Conservation (phyloP, 2,329 filamentous ascomycete genomes). For the Ambrosiella beaveri region DNA sequence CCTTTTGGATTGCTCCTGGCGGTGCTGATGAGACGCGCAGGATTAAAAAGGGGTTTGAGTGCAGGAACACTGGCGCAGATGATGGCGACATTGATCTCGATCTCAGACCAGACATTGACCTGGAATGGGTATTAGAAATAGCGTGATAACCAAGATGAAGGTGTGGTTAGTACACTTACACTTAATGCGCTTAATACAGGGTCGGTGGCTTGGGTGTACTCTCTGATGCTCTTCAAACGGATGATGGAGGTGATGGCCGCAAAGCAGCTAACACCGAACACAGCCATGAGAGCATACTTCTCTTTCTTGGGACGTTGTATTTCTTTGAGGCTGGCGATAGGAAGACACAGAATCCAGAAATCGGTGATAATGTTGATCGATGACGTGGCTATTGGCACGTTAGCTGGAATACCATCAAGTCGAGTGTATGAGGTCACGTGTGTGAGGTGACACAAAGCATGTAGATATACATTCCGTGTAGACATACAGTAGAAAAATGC, state of each 20-base stretch:
- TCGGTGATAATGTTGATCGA: conserved; percentile 31
- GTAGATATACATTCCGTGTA: too few relatives aligned
- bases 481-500: conserved; percentile 25
- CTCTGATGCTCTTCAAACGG: conserved; percentile 24
- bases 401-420: background rate
- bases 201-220: conserved; percentile 22
- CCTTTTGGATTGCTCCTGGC: background rate
- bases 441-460: background rate
- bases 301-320: conserved; percentile 31
- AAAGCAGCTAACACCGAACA: conserved; percentile 26
- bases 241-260: conserved; percentile 23
- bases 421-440: background rate
- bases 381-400: conserved; percentile 21
- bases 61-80: conserved; percentile 32
- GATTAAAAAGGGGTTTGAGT: conserved; percentile 30
- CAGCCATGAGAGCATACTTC: conserved; percentile 30
- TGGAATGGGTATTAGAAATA: background rate
- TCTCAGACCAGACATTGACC: conserved; percentile 28
- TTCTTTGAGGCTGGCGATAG: conserved; percentile 26
- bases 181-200: conserved; percentile 17
- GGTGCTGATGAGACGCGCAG: conserved; percentile 15
- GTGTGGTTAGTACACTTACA: conserved; percentile 15
- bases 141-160: conserved; percentile 13
- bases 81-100: conserved; percentile 33
- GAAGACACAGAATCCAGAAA: conserved; percentile 27